phyloP scores from a whole-genome alignment of 495 filamentous ascomycete species.

The Podospora bellae-mahoneyi region DNA sequence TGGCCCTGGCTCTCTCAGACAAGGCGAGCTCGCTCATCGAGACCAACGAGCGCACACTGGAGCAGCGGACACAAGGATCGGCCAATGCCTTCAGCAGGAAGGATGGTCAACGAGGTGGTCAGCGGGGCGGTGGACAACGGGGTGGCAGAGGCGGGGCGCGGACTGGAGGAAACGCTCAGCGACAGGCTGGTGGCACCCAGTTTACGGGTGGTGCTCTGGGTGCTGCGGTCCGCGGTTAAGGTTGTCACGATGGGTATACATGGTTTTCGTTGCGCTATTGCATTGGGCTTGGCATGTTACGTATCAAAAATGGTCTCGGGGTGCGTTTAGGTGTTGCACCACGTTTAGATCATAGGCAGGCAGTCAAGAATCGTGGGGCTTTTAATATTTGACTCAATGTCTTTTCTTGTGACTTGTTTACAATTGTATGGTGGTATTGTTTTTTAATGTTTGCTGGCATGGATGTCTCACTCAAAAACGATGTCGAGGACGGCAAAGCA shows the following conservation, averaged over 20 bases:
- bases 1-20: conserved; percentile 89
- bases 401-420: background rate
- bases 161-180: conserved; percentile 48
- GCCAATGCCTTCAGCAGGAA: conserved; percentile 91
- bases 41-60: conserved; percentile 92
- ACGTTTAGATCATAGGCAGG: conserved; percentile 24
- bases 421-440: background rate
- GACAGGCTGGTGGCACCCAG: conserved; percentile 56
- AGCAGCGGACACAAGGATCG: conserved; percentile 93
- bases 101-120: conserved; percentile 71
- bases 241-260: conserved; percentile 16
- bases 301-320: conserved; percentile 27
- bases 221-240: conserved; percentile 52
- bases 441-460: background rate
- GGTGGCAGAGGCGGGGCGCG: conserved; percentile 65
- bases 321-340: conserved; percentile 26
- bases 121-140: conserved; percentile 62
- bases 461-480: too few relatives aligned
- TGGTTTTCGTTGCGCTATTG: conserved; percentile 32
- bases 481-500: too few relatives aligned
- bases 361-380: conserved; percentile 24
- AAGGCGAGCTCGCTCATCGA: conserved; percentile 95
- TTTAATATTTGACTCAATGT: conserved; percentile 4
- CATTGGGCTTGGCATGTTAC: conserved; percentile 36
- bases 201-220: conserved; percentile 58